Base-by-base conservation (phyloP, 2,329 filamentous ascomycete species). In the Immersiporthe knoxdaviesiana region DNA sequence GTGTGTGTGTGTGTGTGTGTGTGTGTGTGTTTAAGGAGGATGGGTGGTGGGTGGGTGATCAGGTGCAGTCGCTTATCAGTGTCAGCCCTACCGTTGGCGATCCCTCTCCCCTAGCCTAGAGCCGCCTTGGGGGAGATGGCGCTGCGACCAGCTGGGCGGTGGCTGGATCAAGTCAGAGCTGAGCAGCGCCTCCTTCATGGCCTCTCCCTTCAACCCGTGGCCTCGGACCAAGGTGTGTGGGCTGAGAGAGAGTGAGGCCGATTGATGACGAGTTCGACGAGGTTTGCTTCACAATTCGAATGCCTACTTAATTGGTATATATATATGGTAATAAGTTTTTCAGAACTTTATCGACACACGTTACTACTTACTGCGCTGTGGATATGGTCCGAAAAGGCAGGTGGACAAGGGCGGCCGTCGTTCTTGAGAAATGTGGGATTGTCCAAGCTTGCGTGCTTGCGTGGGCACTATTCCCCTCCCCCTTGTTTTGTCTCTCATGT, bases 301-400 rank as follows among this genome's bases (percentile, higher is more conserved):
- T n/a, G n/a, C n/a, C n/a, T n/a, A n/a, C n/a, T n/a, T n/a, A n/a
- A n/a, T n/a, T n/a, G n/a, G n/a, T n/a, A n/a, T n/a, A n/a, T n/a
- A n/a, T n/a, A n/a, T n/a, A n/a, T n/a, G n/a, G n/a, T n/a, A n/a
- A n/a, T n/a, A n/a, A n/a, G n/a, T n/a, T n/a, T n/a, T n/a, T n/a
- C n/a, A n/a, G n/a, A n/a, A n/a, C n/a, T n/a, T n/a, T n/a, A n/a
- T n/a, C n/a, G n/a, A n/a, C n/a, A n/a, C n/a, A n/a, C n/a, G n/a
- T n/a, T n/a, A n/a, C n/a, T n/a, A n/a, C n/a, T 52, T 24, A n/a
- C n/a, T 52, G n/a, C n/a, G n/a, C n/a, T n/a, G n/a, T n/a, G n/a
- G n/a, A n/a, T 50, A 30, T 37, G 56, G 10, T 21, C 56, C 18
- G 18, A 59, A 59, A 32, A 59, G 56, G 56, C 56, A 59, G 56